These are phyloP conservation scores for Physcomitrium patens DNA, from an alignment of 225 moss, liverwort and hornwort genomes.

Conservation along the genomic window DNA sequence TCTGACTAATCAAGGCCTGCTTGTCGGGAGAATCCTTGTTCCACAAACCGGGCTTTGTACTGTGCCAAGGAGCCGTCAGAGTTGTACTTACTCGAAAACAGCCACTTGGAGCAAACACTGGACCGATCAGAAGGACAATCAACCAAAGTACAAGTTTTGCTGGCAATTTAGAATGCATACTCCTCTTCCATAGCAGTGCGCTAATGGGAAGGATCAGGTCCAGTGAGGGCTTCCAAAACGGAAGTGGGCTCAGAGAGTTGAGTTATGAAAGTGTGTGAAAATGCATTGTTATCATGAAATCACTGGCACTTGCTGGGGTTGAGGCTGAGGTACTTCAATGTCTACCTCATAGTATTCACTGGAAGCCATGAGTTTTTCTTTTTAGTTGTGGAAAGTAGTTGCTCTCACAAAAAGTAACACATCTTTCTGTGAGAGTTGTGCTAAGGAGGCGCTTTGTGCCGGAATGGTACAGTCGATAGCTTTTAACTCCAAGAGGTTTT, in stretches of 20 bases:
- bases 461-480: not conserved
- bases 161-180: not conserved
- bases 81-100: not conserved
- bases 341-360: not conserved
- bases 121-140: not conserved
- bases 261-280: not conserved
- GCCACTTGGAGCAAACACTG: not conserved
- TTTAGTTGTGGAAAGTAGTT: not conserved
- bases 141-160: not conserved
- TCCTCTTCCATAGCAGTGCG: not conserved
- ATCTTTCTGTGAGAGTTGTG: not conserved
- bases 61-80: not conserved
- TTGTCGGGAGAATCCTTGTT: not conserved
- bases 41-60: slow-evolving; percentile 11
- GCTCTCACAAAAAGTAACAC: not conserved
- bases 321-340: no score
- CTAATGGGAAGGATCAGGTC: not conserved
- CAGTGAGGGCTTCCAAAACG: not conserved
- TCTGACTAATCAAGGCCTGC: not conserved
- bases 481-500: not conserved
- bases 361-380: not conserved
- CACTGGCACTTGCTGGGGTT: no score
- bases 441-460: not conserved
- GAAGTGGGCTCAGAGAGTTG: not conserved
- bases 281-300: not conserved